These are phyloP conservation scores for Reticulascus tulasneorum DNA, from an alignment of 2,329 filamentous ascomycete genomes.

Conservation along the genomic window DNA sequence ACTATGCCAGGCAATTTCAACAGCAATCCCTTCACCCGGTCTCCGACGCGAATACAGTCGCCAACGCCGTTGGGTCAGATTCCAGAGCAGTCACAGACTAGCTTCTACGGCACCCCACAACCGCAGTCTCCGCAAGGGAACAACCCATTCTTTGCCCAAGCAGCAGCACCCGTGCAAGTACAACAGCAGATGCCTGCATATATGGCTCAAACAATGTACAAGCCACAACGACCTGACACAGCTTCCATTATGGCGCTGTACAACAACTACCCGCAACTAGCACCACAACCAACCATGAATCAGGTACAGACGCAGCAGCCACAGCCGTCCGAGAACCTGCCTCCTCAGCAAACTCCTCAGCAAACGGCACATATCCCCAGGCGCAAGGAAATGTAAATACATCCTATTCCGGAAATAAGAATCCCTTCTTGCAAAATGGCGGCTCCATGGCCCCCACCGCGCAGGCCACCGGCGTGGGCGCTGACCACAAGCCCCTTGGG, in stretches of 20 bases:
- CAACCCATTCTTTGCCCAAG: slow-evolving; percentile 28
- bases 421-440: slow-evolving; percentile 50
- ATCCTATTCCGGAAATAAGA: slow-evolving; percentile 49
- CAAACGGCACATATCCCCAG: slow-evolving; percentile 1
- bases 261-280: slow-evolving; percentile 55
- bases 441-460: slow-evolving; percentile 8
- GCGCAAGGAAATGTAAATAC: no score
- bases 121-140: slow-evolving; percentile 14
- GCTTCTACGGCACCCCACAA: slow-evolving; percentile 30
- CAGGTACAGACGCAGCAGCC: slow-evolving; percentile 18
- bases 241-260: slow-evolving; percentile 74
- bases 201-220: slow-evolving; percentile 25
- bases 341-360: slow-evolving; percentile 11
- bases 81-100: slow-evolving; percentile 46
- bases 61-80: slow-evolving; percentile 45
- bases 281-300: slow-evolving; percentile 33
- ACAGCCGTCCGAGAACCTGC: slow-evolving; percentile 1
- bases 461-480: slow-evolving; percentile 16
- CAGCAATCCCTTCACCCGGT: slow-evolving; percentile 47
- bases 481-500: slow-evolving; percentile 16
- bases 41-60: slow-evolving; percentile 47
- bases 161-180: not conserved
- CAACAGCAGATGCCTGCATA: slow-evolving; percentile 18
- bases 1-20: slow-evolving; percentile 26
- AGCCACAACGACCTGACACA: slow-evolving; percentile 57